Evolutionary conservation across 2,329 filamentous ascomycete species (phyloP).

Genomic region (Canariomyces notabilis): DNA sequence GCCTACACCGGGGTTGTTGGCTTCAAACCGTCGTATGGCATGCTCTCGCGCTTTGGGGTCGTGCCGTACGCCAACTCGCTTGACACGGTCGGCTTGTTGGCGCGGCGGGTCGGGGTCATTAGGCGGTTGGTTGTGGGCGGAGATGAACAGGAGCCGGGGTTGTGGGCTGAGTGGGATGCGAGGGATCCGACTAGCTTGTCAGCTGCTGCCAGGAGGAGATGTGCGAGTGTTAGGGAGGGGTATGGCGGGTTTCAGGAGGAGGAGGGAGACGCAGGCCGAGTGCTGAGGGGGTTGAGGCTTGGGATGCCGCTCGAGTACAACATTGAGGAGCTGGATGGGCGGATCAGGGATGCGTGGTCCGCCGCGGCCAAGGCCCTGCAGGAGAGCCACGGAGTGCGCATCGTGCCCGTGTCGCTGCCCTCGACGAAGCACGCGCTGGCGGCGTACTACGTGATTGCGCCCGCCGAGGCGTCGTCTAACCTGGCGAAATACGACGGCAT

Average conservation of each 20-base stretch:
- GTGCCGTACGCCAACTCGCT: conserved; percentile 89
- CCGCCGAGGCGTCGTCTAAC: conserved; percentile 92
- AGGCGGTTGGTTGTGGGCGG: conserved; percentile 44
- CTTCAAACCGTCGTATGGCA: conserved; percentile 88
- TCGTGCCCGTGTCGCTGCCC: conserved; percentile 75
- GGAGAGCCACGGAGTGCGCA: conserved; percentile 54
- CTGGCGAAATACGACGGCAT: conserved; percentile 95
- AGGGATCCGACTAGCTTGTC: conserved; percentile 72
- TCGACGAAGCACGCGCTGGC: conserved; percentile 80
- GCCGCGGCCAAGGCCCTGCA: conserved; percentile 55
- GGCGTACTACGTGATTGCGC: conserved; percentile 92
- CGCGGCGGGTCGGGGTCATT: conserved; percentile 48
- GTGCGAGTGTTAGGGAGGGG: conserved; percentile 30
- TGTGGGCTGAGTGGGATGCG: conserved; percentile 55
- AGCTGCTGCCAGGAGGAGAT: conserved; percentile 47
- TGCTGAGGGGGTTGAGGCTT: conserved; percentile 39
- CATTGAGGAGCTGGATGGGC: conserved; percentile 68
- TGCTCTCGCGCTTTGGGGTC: conserved; percentile 79
- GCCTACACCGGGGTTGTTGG: conserved; percentile 80
- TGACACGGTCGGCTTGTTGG: conserved; percentile 80
- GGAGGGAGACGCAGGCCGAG: background rate
- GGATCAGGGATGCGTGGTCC: conserved; percentile 67
- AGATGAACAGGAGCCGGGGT: conserved; percentile 31
- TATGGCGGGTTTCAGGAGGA: conserved; percentile 17
- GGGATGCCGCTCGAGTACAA: conserved; percentile 76